These are phyloP conservation scores for Morella rubra DNA, from an alignment of 306 rosid genomes.

Conservation along the genomic window DNA sequence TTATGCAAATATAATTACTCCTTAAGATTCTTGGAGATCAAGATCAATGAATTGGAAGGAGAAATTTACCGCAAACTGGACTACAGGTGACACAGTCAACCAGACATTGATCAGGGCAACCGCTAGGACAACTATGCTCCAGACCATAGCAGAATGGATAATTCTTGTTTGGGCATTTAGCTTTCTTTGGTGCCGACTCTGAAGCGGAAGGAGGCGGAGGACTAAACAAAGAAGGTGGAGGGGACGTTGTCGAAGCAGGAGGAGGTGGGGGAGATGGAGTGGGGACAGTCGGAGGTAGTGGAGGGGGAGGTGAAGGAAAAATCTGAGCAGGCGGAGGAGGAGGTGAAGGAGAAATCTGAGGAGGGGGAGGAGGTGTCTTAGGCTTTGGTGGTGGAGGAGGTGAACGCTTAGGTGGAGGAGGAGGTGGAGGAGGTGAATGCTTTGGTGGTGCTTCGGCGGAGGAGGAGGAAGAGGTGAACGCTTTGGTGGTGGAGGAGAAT, in stretches of 20 bases:
- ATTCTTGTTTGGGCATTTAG: slow-evolving; percentile 29
- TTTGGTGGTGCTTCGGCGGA: too few relatives aligned
- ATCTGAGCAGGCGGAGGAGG: too few relatives aligned
- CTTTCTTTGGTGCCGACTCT: slow-evolving; percentile 5
- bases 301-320: too few relatives aligned
- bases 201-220: slow-evolving; percentile 28
- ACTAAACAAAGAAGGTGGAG: slow-evolving; percentile 10
- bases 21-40: neutral
- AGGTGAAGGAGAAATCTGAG: too few relatives aligned
- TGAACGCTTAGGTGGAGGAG: too few relatives aligned
- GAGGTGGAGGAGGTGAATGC: too few relatives aligned
- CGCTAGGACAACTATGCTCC: slow-evolving; percentile 31
- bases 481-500: too few relatives aligned
- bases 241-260: slow-evolving; percentile 1
- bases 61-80: slow-evolving; percentile 37
- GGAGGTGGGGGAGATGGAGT: slow-evolving; percentile 13
- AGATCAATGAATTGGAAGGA: neutral
- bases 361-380: too few relatives aligned
- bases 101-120: slow-evolving; percentile 32
- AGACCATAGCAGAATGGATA: slow-evolving; percentile 31
- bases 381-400: too few relatives aligned
- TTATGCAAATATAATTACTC: neutral
- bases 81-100: slow-evolving; percentile 39
- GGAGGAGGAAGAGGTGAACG: too few relatives aligned
- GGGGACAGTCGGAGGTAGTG: slow-evolving; percentile 19